Conservation (phyloP, 179 eudicot genomes). For the Silene vulgaris region DNA sequence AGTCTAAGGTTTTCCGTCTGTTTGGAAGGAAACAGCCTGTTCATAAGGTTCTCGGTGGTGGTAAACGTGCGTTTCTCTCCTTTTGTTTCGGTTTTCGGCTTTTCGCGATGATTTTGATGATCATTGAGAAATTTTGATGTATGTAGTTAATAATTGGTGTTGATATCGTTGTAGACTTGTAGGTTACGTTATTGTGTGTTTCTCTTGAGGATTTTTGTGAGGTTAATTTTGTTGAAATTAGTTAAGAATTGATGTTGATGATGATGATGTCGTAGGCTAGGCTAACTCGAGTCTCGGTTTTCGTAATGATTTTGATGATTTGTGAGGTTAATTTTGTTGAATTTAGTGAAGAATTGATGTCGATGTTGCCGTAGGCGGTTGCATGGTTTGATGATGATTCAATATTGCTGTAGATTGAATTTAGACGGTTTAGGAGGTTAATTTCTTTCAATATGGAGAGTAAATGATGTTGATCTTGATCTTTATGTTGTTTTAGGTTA, state of each 20-base stretch:
- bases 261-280: too few species aligned
- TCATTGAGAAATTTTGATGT: neutral
- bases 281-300: too few species aligned
- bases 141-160: neutral
- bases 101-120: neutral
- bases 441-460: too few species aligned
- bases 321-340: neutral
- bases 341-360: too few species aligned
- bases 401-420: too few species aligned
- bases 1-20: conserved; percentile 36
- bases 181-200: neutral
- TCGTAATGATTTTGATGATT: too few species aligned
- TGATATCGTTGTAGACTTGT: neutral
- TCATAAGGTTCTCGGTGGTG: conserved; percentile 67
- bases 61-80: conserved; percentile 44
- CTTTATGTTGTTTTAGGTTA: too few species aligned
- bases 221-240: neutral
- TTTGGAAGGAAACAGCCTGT: conserved; percentile 67
- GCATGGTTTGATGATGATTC: too few species aligned
- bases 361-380: too few species aligned
- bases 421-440: too few species aligned
- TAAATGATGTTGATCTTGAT: too few species aligned
- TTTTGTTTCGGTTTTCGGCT: neutral
- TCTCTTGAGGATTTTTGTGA: too few species aligned
- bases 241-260: neutral